phyloP scores from a whole-genome alignment of 106 monocot genomes.

The Narthecium ossifragum region DNA sequence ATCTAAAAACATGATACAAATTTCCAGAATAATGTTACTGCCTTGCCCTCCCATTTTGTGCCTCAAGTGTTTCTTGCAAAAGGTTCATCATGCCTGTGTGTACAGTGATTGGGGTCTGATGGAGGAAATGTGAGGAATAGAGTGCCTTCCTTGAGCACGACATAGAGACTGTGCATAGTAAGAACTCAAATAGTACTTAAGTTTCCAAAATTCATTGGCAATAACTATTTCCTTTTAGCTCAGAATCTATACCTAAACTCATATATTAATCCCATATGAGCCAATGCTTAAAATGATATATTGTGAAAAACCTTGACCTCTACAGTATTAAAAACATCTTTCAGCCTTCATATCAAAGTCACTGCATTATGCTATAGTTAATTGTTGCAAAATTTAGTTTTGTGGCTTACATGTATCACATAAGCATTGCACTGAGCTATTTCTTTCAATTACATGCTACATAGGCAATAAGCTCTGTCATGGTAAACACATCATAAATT shows the following conservation, averaged over 20 bases:
- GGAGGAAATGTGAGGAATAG: not conserved
- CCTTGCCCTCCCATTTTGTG: too few species aligned
- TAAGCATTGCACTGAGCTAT: not conserved
- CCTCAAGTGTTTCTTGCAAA: too few species aligned
- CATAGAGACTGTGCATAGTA: not conserved
- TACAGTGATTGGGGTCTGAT: not conserved
- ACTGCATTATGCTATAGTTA: not conserved
- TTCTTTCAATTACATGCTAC: not conserved
- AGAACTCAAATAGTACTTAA: not conserved
- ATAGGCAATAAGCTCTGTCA: too few species aligned
- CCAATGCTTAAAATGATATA: not conserved
- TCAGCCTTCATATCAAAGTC: not conserved
- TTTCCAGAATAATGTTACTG: too few species aligned
- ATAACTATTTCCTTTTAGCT: not conserved
- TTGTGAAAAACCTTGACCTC: not conserved
- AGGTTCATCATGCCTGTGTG: too few species aligned
- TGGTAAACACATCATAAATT: too few species aligned
- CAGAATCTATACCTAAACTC: not conserved
- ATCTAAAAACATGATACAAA: too few species aligned
- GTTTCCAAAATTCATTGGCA: not conserved
- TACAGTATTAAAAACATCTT: not conserved
- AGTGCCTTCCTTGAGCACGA: not conserved
- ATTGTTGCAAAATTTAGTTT: not conserved
- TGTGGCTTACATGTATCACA: not conserved
- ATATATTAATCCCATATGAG: not conserved